Percentiles rank a stretch among this genome's conserved stretches.
phyloP scores from a whole-genome alignment of 2,329 filamentous ascomycete genomes.

The Ceratocystis papillata region DNA sequence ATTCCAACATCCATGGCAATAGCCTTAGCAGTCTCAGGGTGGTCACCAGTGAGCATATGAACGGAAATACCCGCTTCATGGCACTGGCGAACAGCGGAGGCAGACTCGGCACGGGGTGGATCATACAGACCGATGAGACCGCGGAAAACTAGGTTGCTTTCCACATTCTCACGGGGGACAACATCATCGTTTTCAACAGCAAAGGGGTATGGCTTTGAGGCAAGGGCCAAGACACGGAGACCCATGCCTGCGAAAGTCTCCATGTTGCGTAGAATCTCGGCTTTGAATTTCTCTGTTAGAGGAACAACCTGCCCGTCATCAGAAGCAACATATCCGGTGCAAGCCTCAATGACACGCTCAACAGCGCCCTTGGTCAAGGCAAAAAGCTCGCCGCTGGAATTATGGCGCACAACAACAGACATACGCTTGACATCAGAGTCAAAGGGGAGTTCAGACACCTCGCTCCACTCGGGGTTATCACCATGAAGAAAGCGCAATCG shows the following conservation, averaged over 20 bases:
- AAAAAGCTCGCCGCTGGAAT: constrained; percentile 29
- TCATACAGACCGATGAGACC: constrained; percentile 62
- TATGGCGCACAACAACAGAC: constrained; percentile 53
- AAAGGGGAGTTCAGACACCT: constrained; percentile 58
- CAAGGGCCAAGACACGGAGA: constrained; percentile 56
- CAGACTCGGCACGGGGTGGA: constrained; percentile 57
- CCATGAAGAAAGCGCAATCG: constrained; percentile 42
- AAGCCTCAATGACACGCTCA: constrained; percentile 53
- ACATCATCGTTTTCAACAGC: constrained; percentile 35
- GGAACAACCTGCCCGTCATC: constrained; percentile 30
- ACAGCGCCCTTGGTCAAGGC: constrained; percentile 54
- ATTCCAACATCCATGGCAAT: constrained; percentile 54
- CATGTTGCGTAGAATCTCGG: constrained; percentile 52
- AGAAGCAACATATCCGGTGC: constrained; percentile 38
- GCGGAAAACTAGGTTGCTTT: constrained; percentile 51
- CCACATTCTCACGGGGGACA: constrained; percentile 43
- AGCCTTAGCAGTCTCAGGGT: constrained; percentile 51
- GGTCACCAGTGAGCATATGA: constrained; percentile 59
- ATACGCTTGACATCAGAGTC: constrained; percentile 64
- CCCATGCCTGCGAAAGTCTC: constrained; percentile 51
- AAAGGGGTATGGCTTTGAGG: constrained; percentile 37
- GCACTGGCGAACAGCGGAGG: constrained; percentile 47
- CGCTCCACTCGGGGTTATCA: constrained; percentile 40
- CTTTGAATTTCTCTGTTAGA: constrained; percentile 42
- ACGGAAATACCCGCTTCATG: constrained; percentile 53